Evolutionary conservation across 2,329 filamentous ascomycete species (phyloP).

Genomic region (Fusarium chaquense): DNA sequence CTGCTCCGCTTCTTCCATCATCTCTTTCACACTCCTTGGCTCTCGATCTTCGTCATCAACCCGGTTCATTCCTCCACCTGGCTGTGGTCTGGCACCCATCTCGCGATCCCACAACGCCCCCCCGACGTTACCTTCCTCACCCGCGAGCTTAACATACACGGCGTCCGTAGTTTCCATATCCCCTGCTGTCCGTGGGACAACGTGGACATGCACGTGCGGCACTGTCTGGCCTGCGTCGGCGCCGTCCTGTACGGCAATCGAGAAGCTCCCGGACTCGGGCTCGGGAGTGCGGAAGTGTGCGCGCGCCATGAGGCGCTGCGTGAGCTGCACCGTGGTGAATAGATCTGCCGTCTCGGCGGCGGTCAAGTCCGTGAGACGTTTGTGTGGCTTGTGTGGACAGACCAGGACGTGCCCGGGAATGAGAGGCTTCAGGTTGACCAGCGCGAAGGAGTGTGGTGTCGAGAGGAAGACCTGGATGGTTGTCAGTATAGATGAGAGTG

Average conservation of each 20-base stretch:
- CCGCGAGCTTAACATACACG: slow-evolving; percentile 86
- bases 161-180: slow-evolving; percentile 70
- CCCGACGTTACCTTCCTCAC: slow-evolving; percentile 85
- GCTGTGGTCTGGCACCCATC: slow-evolving; percentile 57
- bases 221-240: slow-evolving; percentile 92
- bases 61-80: slow-evolving; percentile 70
- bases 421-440: slow-evolving; percentile 96
- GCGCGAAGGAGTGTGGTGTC: slow-evolving; percentile 82
- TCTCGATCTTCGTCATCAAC: slow-evolving; percentile 78
- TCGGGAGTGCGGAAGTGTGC: slow-evolving; percentile 67
- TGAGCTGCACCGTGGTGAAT: slow-evolving; percentile 85
- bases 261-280: slow-evolving; percentile 78
- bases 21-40: slow-evolving; percentile 77
- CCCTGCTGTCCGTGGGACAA: slow-evolving; percentile 78
- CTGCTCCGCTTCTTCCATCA: slow-evolving; percentile 80
- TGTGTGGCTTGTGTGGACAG: slow-evolving; percentile 77
- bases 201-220: slow-evolving; percentile 90
- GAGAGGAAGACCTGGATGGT: slow-evolving; percentile 82
- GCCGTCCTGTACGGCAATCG: slow-evolving; percentile 96
- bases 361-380: slow-evolving; percentile 80
- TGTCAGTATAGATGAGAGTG: slow-evolving; percentile 11
- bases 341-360: slow-evolving; percentile 80
- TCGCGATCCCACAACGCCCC: slow-evolving; percentile 71
- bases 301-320: slow-evolving; percentile 78
- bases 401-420: slow-evolving; percentile 94